Base-by-base conservation (phyloP, 2,329 filamentous ascomycete species). In the Colletotrichum lentis region DNA sequence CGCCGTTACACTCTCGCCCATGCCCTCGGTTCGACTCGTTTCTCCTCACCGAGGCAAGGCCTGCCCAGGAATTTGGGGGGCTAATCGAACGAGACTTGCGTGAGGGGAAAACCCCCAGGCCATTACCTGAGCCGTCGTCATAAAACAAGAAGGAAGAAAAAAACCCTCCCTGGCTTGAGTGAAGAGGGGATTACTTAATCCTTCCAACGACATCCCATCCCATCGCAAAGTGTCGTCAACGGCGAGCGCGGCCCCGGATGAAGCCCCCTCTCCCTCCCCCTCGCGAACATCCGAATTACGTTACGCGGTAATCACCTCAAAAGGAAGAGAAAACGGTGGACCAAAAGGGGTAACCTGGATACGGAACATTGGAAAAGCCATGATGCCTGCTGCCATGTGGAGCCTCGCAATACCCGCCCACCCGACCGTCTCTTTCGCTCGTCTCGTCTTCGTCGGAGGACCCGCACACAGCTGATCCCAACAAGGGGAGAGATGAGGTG, bases 21-120 rank as follows among this genome's bases (percentile, higher is more conserved):
- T 16, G 49, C 52, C 52, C n/a, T 41, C 35, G 52, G 52, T 55
- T 55, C 52, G 3, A 24, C 35, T 16, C 44, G 6, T 20, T 46
- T 46, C 44, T 46, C 44, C 44, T 22, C 44, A 46, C 44, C 44
- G 20, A 46, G 20, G 52, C 52, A 39, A 22, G 52, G 27, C n/a
- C n/a, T 54, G 18, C 52, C 52, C 14, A 24, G 52, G 14, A 67
- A n/a, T 68, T 68, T 65, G 49, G 12, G 43, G 11, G n/a, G 43
- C 49, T 60, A 68, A 59, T 60, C 65, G 65, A 65, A 68, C 61
- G 52, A 68, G 53, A 52, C 44, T 22, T 59, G 65, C 65, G 65
- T 68, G 65, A 68, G 65, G 65, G 65, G 65, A 68, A 67, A 55
- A n/a, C 53, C 31, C 31, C 31, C 31, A 35, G 35, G 54, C 47